Evolutionary conservation across 2,329 filamentous ascomycete species (phyloP).

Genomic region (Penicillium occitanis): DNA sequence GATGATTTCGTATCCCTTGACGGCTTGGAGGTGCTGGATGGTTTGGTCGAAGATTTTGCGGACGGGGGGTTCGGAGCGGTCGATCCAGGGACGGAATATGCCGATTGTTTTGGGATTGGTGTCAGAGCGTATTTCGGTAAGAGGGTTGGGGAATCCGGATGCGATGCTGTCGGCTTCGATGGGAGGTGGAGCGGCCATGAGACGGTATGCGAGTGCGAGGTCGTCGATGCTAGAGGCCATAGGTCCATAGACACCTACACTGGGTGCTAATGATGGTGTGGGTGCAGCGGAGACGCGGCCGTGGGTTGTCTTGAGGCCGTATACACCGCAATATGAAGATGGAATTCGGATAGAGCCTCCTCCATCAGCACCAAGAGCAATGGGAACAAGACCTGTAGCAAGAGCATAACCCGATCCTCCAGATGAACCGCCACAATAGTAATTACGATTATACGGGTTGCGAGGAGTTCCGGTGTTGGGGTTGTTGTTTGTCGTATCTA

Average conservation of each 20-base stretch:
- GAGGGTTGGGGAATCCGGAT: conserved; percentile 59
- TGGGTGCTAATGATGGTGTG: conserved; percentile 58
- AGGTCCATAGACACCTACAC: conserved; percentile 69
- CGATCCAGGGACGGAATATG: conserved; percentile 67
- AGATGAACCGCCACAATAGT: conserved; percentile 80
- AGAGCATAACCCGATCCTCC: conserved; percentile 73
- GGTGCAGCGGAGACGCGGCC: conserved; percentile 64
- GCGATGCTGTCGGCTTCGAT: conserved; percentile 55
- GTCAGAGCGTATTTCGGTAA: conserved; percentile 46
- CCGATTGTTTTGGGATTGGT: conserved; percentile 63
- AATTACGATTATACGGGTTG: conserved; percentile 73
- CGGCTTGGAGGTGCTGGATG: conserved; percentile 53
- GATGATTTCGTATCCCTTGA: conserved; percentile 45
- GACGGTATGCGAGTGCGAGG: conserved; percentile 75
- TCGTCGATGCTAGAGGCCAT: conserved; percentile 75
- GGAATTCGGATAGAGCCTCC: conserved; percentile 76
- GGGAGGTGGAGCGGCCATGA: conserved; percentile 73
- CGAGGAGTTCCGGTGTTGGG: conserved; percentile 69
- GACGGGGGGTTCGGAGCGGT: conserved; percentile 65
- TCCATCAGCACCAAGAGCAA: conserved; percentile 69
- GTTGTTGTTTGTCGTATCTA: conserved; percentile 81
- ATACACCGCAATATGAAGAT: conserved; percentile 72
- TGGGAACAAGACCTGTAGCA: conserved; percentile 69
- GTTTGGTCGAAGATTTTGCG: conserved; percentile 61
- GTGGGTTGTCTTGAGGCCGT: conserved; percentile 77